Evolutionary conservation across 1,284 basidiomycete species (phyloP).

Genomic region (Marasmius fiardii): DNA sequence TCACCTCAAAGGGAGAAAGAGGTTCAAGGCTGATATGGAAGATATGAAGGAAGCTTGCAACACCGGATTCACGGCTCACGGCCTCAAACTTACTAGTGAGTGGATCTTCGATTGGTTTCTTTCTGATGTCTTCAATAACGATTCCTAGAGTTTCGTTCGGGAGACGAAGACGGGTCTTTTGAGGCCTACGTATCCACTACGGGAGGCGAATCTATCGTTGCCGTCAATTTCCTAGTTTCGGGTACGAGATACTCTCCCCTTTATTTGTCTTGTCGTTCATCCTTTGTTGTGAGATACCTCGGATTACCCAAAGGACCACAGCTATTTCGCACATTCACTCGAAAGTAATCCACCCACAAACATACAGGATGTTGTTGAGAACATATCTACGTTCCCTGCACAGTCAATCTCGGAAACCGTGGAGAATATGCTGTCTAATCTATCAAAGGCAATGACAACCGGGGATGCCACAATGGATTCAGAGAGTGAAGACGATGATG

Average conservation of each 20-base stretch:
- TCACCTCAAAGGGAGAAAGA: slow-evolving; percentile 47
- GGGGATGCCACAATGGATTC: slow-evolving; percentile 14
- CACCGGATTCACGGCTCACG: slow-evolving; percentile 29
- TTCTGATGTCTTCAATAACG: neutral
- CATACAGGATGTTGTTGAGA: slow-evolving; percentile 38
- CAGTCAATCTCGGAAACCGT: slow-evolving; percentile 43
- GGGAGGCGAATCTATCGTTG: slow-evolving; percentile 30
- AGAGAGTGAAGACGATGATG: slow-evolving; percentile 30
- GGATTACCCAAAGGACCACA: slow-evolving; percentile 56
- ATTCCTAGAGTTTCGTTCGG: slow-evolving; percentile 38
- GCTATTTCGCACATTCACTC: slow-evolving; percentile 48
- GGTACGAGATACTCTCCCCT: slow-evolving; percentile 29
- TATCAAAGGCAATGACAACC: slow-evolving; percentile 21
- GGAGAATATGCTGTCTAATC: slow-evolving; percentile 28
- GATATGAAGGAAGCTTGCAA: slow-evolving; percentile 36
- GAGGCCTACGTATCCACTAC: slow-evolving; percentile 39
- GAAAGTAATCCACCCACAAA: slow-evolving; percentile 35
- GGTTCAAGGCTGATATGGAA: slow-evolving; percentile 50
- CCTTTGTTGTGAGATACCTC: slow-evolving; percentile 45
- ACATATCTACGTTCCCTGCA: slow-evolving; percentile 36
- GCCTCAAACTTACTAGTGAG: slow-evolving; percentile 39
- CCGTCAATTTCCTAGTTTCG: slow-evolving; percentile 47
- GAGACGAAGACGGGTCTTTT: slow-evolving; percentile 62
- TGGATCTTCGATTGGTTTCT: slow-evolving; percentile 7
- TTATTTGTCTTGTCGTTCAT: neutral